phyloP scores from a whole-genome alignment of 805 yeast genomes.

The Lachancea quebecensis region DNA sequence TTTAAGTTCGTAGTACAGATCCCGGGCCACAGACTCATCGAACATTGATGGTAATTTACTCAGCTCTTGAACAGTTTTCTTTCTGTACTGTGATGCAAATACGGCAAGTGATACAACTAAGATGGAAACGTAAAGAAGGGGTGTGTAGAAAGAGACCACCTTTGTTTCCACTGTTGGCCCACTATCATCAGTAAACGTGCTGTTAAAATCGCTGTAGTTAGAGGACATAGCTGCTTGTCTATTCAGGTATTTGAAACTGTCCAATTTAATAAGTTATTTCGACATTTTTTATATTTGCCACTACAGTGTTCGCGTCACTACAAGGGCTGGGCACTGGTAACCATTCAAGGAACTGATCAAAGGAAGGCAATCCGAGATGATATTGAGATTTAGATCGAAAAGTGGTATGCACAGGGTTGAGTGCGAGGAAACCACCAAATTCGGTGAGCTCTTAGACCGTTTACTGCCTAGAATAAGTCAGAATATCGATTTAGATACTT shows the following conservation, averaged over 20 bases:
- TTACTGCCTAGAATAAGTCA: slow-evolving; percentile 25
- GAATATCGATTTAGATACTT: slow-evolving; percentile 21
- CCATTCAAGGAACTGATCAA: background rate
- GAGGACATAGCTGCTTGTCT: slow-evolving; percentile 3
- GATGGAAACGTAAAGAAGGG: slow-evolving; percentile 67
- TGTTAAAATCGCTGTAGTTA: slow-evolving; percentile 8
- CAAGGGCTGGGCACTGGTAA: background rate
- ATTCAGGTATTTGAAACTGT: background rate
- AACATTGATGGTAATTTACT: slow-evolving; percentile 66
- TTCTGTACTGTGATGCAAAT: slow-evolving; percentile 66
- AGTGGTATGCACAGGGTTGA: slow-evolving; percentile 74
- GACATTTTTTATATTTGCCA: background rate
- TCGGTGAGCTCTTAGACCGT: slow-evolving; percentile 39
- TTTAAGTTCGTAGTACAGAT: slow-evolving; percentile 55
- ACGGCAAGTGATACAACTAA: slow-evolving; percentile 57
- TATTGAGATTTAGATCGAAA: slow-evolving; percentile 74
- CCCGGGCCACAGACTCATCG: slow-evolving; percentile 57
- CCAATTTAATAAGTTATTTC: background rate
- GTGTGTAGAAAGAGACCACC: slow-evolving; percentile 55
- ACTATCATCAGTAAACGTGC: slow-evolving; percentile 9
- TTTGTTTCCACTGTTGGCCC: slow-evolving; percentile 32
- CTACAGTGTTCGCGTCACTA: background rate
- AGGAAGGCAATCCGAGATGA: slow-evolving; percentile 29
- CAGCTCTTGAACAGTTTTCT: slow-evolving; percentile 43
- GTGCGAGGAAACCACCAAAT: slow-evolving; percentile 40